Evolutionary conservation across 108 stramenopile genomes (phyloP), one percentile per base, ranked within the genome.

Genomic region (Phaeodactylum tricornutum): DNA sequence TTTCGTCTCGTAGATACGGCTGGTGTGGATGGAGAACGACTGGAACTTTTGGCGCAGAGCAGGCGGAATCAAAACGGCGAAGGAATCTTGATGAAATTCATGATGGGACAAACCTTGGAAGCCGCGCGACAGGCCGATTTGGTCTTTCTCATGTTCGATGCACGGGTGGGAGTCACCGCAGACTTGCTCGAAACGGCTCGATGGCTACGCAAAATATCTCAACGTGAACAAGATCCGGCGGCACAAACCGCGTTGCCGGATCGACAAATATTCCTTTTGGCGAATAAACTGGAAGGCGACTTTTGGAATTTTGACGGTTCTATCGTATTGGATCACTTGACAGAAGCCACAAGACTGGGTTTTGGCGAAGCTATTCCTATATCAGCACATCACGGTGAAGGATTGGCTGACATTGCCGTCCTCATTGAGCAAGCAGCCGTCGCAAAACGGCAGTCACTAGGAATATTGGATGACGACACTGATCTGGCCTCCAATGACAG

Each of bases 1-100:
- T 89, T 95, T 57, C 59, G 60, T 19, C 53, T 95, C 20, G 67
- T 89, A 29, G 93, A 95, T 48, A 95, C 93, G 25, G 93, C 89
- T 4, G 93, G 93, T 22, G 76, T 88, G n/a, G 88, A 94, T 69
- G 88, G 84, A 25, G 82, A 84, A 47, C 79, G 80, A 26, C 68
- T 90, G 31, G 81, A 72, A 51, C 26, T 55, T n/a, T 43, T 9
- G 16, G 12, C 33, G 9, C 14, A n/a, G 14, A 41, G 16, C 6
- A 15, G 39, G 4, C 9, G 14, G 21, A 46, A 4, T 20, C n/a
- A 9, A 3, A 46, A 46, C 45, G 28, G 28, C 27, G 45, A 22
- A n/a, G 45, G 14, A 14, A 11, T 41, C 19, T 4, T 67, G 12
- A 36, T 47, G 8, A 37, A 22, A 25, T 29, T 38, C 28, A 92